Evolutionary conservation across 257 asterid species (phyloP), one percentile per base, ranked within the genome.

Genomic region (Rehmannia glutinosa): DNA sequence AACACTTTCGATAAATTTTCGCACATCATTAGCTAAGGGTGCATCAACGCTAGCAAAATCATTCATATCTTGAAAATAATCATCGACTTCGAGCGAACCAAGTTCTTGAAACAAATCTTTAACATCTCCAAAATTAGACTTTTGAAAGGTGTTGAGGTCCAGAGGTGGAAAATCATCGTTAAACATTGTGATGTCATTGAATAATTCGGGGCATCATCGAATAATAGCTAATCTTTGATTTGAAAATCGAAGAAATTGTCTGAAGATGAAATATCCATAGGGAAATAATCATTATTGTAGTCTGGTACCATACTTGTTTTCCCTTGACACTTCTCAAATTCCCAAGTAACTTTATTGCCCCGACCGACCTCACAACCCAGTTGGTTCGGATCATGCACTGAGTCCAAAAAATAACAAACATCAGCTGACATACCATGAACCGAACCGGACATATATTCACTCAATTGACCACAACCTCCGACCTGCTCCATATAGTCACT

Each of bases 181-280:
- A 3, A 61, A 54, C 66, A 61, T 13, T 5, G 78, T 53, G 55
- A 79, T 70, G 16, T 75, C 84, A 2, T 53, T 32, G 33, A 23
- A n/a, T 72, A 62, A 16, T 25, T 36, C 45, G 69, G 68, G 2
- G 47, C 36, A 8, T 69, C 81, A 6, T 78, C 64, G 35, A 80
- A 79, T 8, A 73, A 64, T 3, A 65, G 69, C 52, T 78, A 83
- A 2, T 81, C 87, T 13, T 54, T 62, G 0, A 75, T 51, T 64
- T 79, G 64, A 8, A 80, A 82, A 61, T 80, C 71, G 85, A 86
- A 87, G 72, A 83, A 83, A 63, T 78, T 62, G 30, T 88, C 88
- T 3, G 83, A 16, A 32, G 77, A 90, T 0, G 96, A 89, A 59
- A 81, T 59, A 64, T 91, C 97, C 73, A 67, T 63, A 0, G 89